phyloP scores from a whole-genome alignment of 2,329 filamentous ascomycete species.

The Alternaria sp. region DNA sequence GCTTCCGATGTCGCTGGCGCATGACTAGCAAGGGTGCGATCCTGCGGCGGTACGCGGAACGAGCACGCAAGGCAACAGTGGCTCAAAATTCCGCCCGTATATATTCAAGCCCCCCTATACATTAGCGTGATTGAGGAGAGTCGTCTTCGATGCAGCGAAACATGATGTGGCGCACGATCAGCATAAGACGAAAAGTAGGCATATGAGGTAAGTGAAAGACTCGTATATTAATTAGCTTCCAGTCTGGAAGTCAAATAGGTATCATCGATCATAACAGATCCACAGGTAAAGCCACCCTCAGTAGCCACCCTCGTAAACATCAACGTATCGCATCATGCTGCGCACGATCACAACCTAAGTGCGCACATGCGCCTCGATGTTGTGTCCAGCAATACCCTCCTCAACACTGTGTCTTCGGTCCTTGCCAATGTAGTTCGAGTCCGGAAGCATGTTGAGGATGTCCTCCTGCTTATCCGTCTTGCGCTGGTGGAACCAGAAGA shows the following conservation, averaged over 20 bases:
- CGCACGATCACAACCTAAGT: neutral
- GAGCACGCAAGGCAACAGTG: neutral
- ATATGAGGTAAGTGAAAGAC: neutral
- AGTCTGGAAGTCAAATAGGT: neutral
- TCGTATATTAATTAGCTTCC: constrained; percentile 1
- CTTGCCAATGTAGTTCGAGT: constrained; percentile 46
- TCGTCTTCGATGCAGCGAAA: neutral
- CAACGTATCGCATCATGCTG: neutral
- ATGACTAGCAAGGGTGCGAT: neutral
- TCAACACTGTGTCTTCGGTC: constrained; percentile 42
- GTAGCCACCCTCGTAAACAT: neutral
- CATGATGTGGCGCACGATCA: neutral
- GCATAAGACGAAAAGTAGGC: neutral
- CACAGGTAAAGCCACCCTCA: neutral
- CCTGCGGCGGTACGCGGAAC: neutral
- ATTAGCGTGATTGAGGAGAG: neutral
- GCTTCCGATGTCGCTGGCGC: neutral
- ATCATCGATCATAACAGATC: constrained; percentile 3
- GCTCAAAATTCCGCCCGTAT: neutral
- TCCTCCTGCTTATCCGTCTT: constrained; percentile 75
- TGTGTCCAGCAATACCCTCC: constrained; percentile 18
- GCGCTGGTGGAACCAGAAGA: constrained; percentile 75
- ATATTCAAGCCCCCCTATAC: neutral
- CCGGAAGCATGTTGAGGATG: constrained; percentile 68
- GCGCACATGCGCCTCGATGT: neutral